Evolutionary conservation across 1,284 basidiomycete species (phyloP).

Genomic region (Boletus hoseneyae): DNA sequence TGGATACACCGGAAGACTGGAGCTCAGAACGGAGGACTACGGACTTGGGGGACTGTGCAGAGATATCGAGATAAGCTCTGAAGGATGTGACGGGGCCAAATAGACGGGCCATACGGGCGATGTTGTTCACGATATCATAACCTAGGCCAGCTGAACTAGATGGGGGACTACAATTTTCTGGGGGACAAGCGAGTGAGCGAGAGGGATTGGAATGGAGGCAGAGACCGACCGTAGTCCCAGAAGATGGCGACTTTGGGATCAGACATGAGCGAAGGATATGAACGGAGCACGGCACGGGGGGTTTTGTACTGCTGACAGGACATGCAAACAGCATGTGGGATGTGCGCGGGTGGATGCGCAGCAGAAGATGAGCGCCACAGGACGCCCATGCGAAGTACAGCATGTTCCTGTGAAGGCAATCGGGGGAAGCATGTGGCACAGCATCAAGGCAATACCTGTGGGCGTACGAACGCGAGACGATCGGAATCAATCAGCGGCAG

Average conservation of each 20-base stretch:
- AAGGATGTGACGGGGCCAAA: conserved; percentile 46
- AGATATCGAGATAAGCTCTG: conserved; percentile 52
- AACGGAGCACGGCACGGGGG: not conserved
- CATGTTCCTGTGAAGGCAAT: conserved; percentile 13
- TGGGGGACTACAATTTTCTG: conserved; percentile 57
- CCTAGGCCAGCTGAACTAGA: conserved; percentile 40
- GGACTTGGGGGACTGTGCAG: conserved; percentile 31
- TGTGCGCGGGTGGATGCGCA: too few relatives aligned
- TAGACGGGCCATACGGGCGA: conserved; percentile 40
- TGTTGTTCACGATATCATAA: conserved; percentile 42
- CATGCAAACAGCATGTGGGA: too few relatives aligned
- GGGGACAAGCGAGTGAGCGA: conserved; percentile 1
- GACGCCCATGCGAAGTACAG: conserved; percentile 17
- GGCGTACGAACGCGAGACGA: too few relatives aligned
- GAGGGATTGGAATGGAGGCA: not conserved
- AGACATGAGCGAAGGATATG: conserved; percentile 29
- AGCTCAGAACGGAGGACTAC: conserved; percentile 48
- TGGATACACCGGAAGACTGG: conserved; percentile 56
- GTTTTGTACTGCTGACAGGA: conserved; percentile 22
- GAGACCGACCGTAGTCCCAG: conserved; percentile 57
- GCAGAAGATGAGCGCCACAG: conserved; percentile 15
- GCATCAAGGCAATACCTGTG: not conserved
- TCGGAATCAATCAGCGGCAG: not conserved
- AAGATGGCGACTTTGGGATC: conserved; percentile 50
- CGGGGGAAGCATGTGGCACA: conserved; percentile 1